These are phyloP conservation scores for Myotisia sp. DNA, from an alignment of 2,329 filamentous ascomycete species.

Conservation along the genomic window DNA sequence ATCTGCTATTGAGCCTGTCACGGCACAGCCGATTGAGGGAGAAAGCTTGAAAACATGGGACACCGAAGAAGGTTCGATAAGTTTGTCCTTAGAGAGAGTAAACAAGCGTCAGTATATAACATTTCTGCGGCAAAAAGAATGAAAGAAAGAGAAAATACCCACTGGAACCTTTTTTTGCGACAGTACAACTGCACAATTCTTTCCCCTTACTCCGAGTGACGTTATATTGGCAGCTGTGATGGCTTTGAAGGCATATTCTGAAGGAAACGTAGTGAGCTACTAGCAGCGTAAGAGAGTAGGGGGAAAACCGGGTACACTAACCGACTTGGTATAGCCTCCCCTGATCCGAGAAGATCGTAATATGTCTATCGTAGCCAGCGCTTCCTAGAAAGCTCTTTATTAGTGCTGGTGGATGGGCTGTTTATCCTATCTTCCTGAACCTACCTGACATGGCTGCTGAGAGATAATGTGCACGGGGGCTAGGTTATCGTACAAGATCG, in stretches of 20 bases:
- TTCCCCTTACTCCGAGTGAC: conserved; percentile 87
- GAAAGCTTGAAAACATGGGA: conserved; percentile 97
- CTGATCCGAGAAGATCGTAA: conserved; percentile 99
- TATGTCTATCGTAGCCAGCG: conserved; percentile 93
- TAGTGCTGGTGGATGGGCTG: conserved; percentile 16
- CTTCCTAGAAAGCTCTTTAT: conserved; percentile 42
- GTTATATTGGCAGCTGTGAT: conserved; percentile 99
- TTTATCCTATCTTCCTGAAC: no score
- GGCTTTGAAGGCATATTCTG: conserved; percentile 99
- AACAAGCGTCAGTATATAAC: not conserved
- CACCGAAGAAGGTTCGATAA: conserved; percentile 93
- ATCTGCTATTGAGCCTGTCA: conserved; percentile 97
- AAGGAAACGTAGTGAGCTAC: conserved; percentile 20
- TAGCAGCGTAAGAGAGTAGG: not conserved
- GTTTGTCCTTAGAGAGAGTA: conserved; percentile 62
- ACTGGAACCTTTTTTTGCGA: conserved; percentile 99
- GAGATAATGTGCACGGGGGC: not conserved
- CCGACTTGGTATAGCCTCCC: conserved; percentile 98
- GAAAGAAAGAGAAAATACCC: conserved; percentile 31
- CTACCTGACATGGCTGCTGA: conserved; percentile 32
- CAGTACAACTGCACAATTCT: conserved; percentile 90
- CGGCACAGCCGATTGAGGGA: conserved; percentile 89
- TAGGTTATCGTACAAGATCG: not conserved
- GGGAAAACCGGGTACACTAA: conserved; percentile 38
- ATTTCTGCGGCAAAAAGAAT: not conserved